Base-by-base conservation (phyloP, 805 yeast species). In the Yamadazyma sp. region DNA sequence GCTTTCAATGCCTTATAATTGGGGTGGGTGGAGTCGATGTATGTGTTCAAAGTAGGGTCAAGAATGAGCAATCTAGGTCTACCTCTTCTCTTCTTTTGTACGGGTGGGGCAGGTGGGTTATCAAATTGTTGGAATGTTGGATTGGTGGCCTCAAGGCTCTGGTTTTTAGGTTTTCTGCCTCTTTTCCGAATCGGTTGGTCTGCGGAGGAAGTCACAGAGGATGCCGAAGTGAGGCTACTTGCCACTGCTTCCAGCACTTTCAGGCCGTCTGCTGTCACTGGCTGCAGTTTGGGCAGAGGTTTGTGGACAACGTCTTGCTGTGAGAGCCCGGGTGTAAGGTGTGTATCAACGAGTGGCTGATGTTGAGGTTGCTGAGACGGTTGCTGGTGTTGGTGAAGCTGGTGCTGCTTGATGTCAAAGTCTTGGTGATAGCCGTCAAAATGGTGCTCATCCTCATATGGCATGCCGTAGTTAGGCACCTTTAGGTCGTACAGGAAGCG, bases 21-120 rank as follows among this genome's bases (percentile, higher is more conserved):
- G 14, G 68, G 68, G 44, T 67, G 71, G 11, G 60, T 53, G 15
- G 69, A 62, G 46, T 67, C 72, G 35, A 66, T 63, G 46, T 57
- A 65, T 37, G 56, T 60, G 38, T 63, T 61, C 8, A 71, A 57
- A n/a, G 75, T 28, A 1, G 70, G 69, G 43, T 67, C 72, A 28
- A 63, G 57, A 16, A 67, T 59, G 29, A 65, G 52, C 41, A 66
- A 60, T 48, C 56, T 64, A 13, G 73, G 73, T 31, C 73, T 55
- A 6, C 73, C 73, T 34, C 73, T 50, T 44, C 60, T 65, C 50
- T 62, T 63, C 18, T 51, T 52, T 23, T 53, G 55, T 14, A 33
- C 23, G 4, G 31, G 35, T 10, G 26, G 31, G 4, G 34, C 32
- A 4, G 41, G 33, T 4, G 40, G 33, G 23, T 15, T 32, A 21